Evolutionary conservation across 495 filamentous ascomycete species (phyloP).

Genomic region (Rusavskia elegans): DNA sequence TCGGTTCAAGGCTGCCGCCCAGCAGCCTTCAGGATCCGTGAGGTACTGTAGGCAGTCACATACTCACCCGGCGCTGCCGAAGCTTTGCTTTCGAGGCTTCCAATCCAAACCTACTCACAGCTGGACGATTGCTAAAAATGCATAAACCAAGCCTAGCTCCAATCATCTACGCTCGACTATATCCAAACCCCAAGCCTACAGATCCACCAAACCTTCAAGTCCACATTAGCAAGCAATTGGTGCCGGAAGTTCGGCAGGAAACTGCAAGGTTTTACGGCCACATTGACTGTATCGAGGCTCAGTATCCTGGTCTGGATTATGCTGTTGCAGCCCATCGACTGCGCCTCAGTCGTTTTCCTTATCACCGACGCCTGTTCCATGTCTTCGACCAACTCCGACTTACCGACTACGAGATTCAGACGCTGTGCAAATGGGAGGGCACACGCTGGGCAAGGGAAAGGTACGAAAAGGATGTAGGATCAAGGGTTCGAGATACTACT

Average conservation of each 20-base stretch:
- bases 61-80: too few species aligned
- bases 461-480: constrained; percentile 63
- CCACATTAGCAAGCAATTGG: constrained; percentile 48
- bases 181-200: constrained; percentile 35
- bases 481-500: constrained; percentile 63
- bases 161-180: constrained; percentile 40
- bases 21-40: too few species aligned
- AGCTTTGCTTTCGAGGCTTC: too few species aligned
- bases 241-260: constrained; percentile 82
- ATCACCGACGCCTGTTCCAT: constrained; percentile 67
- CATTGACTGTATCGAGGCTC: constrained; percentile 70
- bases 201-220: constrained; percentile 42
- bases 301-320: constrained; percentile 86
- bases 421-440: constrained; percentile 84
- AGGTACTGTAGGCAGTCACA: too few species aligned
- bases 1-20: too few species aligned
- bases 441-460: constrained; percentile 76
- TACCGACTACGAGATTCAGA: constrained; percentile 60
- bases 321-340: constrained; percentile 64
- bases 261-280: constrained; percentile 74
- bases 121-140: constrained; percentile 22
- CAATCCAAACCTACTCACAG: too few species aligned
- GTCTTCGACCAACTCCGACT: constrained; percentile 65
- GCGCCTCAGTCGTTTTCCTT: constrained; percentile 63
- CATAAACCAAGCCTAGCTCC: constrained; percentile 40